Conservation (phyloP, 192 early-diverging fungal species). For the Gamsiella multidivaricata region DNA sequence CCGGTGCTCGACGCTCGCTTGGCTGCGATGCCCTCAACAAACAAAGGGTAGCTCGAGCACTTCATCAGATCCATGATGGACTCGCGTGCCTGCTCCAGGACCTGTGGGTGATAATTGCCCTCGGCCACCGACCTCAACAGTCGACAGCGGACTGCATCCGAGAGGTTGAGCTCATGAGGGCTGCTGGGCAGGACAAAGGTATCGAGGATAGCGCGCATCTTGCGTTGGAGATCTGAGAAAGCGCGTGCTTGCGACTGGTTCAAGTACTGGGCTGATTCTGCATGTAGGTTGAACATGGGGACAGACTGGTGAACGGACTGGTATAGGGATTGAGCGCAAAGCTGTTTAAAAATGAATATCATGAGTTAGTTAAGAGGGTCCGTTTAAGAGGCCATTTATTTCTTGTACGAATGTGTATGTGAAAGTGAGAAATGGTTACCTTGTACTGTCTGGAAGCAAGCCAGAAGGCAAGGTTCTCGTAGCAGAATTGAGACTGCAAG, state of each 20-base stretch:
- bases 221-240: constrained; percentile 43
- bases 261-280: constrained; percentile 25
- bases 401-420: too few relatives aligned
- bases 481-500: constrained; percentile 52
- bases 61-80: constrained; percentile 54
- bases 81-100: constrained; percentile 44
- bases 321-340: constrained; percentile 50
- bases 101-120: constrained; percentile 42
- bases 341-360: constrained; percentile 13
- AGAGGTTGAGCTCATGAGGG: constrained; percentile 51
- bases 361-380: not conserved
- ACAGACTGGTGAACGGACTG: constrained; percentile 37
- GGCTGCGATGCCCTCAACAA: constrained; percentile 38
- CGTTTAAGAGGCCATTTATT: not conserved
- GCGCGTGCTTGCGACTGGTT: constrained; percentile 36
- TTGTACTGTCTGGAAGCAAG: constrained; percentile 51
- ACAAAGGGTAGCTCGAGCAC: constrained; percentile 52
- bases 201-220: constrained; percentile 51
- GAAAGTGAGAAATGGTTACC: too few relatives aligned
- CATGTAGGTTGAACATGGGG: constrained; percentile 29
- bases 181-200: constrained; percentile 54
- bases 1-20: constrained; percentile 42
- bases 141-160: constrained; percentile 43
- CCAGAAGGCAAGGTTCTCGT: constrained; percentile 56
- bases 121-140: constrained; percentile 36